Evolutionary conservation across 2,329 filamentous ascomycete species (phyloP).

Genomic region (Nemania sp.): DNA sequence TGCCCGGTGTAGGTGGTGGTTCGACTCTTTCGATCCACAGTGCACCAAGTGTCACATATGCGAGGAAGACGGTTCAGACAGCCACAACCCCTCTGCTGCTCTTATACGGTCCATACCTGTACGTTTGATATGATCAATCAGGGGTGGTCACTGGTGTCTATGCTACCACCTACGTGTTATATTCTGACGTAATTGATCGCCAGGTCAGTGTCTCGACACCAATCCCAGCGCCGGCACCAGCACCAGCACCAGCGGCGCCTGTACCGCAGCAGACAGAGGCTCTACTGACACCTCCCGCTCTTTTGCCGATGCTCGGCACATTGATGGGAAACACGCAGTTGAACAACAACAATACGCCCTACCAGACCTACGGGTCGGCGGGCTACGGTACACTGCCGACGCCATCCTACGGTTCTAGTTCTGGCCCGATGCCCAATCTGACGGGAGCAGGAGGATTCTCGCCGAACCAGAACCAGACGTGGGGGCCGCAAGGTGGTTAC

Average conservation of each 20-base stretch:
- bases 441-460: no score
- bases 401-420: not conserved
- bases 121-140: not conserved
- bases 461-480: not conserved
- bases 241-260: no score
- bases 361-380: not conserved
- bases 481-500: not conserved
- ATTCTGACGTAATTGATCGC: not conserved
- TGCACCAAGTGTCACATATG: not conserved
- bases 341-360: not conserved
- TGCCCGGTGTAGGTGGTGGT: not conserved
- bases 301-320: not conserved
- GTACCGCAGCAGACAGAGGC: not conserved
- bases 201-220: not conserved
- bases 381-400: not conserved
- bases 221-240: not conserved
- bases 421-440: not conserved
- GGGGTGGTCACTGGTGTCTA: no score
- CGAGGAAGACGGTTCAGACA: not conserved
- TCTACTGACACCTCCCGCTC: not conserved
- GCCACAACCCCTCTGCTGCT: no score
- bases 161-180: not conserved
- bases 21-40: slow-evolving; percentile 7
- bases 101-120: not conserved
- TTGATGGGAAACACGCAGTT: not conserved